phyloP scores from a whole-genome alignment of 2,329 filamentous ascomycete species.

The Hypoxylon sp. region DNA sequence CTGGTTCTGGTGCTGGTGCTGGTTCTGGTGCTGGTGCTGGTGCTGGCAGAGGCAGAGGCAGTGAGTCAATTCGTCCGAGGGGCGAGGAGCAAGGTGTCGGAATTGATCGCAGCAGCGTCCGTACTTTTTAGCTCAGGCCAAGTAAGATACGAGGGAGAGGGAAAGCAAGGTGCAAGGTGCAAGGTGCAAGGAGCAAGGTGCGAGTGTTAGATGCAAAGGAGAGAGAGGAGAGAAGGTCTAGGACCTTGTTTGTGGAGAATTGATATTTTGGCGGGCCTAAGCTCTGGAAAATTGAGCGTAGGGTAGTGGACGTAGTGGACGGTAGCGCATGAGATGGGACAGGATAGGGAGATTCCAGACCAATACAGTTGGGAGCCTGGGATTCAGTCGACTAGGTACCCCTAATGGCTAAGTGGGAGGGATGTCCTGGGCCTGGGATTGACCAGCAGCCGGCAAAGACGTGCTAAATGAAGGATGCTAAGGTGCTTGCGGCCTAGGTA shows the following conservation, averaged over 20 bases:
- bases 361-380: slow-evolving; percentile 29
- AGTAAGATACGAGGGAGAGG: slow-evolving; percentile 41
- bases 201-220: slow-evolving; percentile 7
- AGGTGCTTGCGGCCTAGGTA: slow-evolving; percentile 6
- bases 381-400: background rate
- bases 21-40: slow-evolving; percentile 6
- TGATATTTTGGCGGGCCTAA: slow-evolving; percentile 38
- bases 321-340: slow-evolving; percentile 41
- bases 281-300: slow-evolving; percentile 41
- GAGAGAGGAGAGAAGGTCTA: slow-evolving; percentile 29
- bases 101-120: slow-evolving; percentile 40
- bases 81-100: slow-evolving; percentile 18
- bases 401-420: background rate
- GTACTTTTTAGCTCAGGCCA: slow-evolving; percentile 37
- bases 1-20: slow-evolving; percentile 5
- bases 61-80: slow-evolving; percentile 31
- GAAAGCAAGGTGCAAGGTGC: slow-evolving; percentile 33
- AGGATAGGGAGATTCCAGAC: slow-evolving; percentile 41
- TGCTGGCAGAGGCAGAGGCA: slow-evolving; percentile 10
- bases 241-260: slow-evolving; percentile 41
- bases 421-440: background rate
- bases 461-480: slow-evolving; percentile 2
- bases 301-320: slow-evolving; percentile 26
- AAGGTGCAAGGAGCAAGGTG: slow-evolving; percentile 15
- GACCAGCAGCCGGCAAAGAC: no score